Percentiles rank a stretch among this genome's conserved stretches.
Conservation (phyloP, 352 stramenopile genomes). For the Nothophytophthora sp. region DNA sequence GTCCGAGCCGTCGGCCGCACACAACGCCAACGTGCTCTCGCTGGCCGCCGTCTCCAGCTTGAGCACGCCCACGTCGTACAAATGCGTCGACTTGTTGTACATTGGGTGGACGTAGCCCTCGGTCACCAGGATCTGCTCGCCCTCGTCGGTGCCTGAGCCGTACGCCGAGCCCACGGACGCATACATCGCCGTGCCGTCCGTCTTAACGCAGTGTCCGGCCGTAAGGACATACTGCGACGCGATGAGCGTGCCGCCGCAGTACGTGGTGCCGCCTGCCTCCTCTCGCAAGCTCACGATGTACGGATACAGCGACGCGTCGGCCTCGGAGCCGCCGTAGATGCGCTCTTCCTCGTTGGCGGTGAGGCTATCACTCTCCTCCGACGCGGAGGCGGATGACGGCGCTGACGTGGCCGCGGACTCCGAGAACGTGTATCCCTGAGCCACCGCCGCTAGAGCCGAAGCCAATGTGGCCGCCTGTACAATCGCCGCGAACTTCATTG, state of each 20-base stretch:
- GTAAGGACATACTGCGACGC: constrained; percentile 61
- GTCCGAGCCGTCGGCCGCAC: constrained; percentile 39
- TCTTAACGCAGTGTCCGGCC: constrained; percentile 68
- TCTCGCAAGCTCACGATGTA: constrained; percentile 60
- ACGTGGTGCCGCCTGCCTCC: constrained; percentile 35
- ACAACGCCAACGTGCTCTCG: constrained; percentile 34
- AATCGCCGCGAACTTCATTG: background rate
- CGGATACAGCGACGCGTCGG: constrained; percentile 46
- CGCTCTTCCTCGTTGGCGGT: constrained; percentile 41
- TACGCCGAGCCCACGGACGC: constrained; percentile 25
- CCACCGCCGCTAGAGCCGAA: background rate
- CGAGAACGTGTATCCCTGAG: constrained; percentile 5
- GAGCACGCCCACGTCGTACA: constrained; percentile 55
- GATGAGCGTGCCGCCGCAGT: constrained; percentile 64
- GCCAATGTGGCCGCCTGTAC: too few relatives aligned
- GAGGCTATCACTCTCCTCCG: constrained; percentile 7
- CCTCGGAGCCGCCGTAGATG: constrained; percentile 64
- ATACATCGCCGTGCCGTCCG: constrained; percentile 17
- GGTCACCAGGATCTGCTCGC: constrained; percentile 24
- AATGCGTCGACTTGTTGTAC: constrained; percentile 31
- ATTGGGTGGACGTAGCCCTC: constrained; percentile 22
- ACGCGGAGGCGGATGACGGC: background rate
- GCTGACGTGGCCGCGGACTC: background rate
- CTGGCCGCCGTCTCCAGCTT: constrained; percentile 48
- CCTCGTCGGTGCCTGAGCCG: constrained; percentile 6